Evolutionary conservation across 2,329 filamentous ascomycete species (phyloP), one percentile per base, ranked within the genome.

Genomic region (Aspergillus cejpii): DNA sequence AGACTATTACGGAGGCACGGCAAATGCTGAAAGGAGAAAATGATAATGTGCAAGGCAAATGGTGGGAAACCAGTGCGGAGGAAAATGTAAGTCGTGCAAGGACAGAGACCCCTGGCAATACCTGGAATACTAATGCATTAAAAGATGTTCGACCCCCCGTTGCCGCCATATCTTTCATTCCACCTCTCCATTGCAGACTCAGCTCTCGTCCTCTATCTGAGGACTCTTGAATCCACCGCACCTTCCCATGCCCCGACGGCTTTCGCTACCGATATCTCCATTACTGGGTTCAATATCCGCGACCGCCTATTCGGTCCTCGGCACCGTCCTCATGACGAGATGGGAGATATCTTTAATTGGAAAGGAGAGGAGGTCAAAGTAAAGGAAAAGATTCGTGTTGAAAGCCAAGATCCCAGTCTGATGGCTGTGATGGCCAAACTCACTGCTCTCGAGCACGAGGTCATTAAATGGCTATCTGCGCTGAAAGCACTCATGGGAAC

Each of bases 371-470:
- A 92, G 49, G 89, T 96, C 2, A 84, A 81, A 52, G 91, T 97
- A 37, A 81, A 84, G 54, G 91, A 96, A 64, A 96, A 96, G 70
- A 79, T 95, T 3, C 77, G 85, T 31, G 84, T 96, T 1, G 90
- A 95, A 66, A 91, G 81, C 58, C 87, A 89, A 44, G 90, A 97
- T 64, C 91, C 91, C 1, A 90, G 82, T 56, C 64, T 96, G 52
- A 82, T 96, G 63, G 84, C 86, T 27, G 74, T 92, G 26, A 84
- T 87, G 64, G 84, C 88, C 4, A 96, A 96, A 68, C 72, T 96
- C 54, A 80, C 77, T 23, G 88, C 86, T 3, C 69, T 96, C 45
- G 83, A 85, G 51, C 80, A 89, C 57, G 83, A 83, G 49, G 74
- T 95, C 15, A 73, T 75, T 45, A 73, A 86, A 50, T 83, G 84